Evolutionary conservation across 1,284 basidiomycete genomes (phyloP).

Genomic region (Ceratobasidium sp.): DNA sequence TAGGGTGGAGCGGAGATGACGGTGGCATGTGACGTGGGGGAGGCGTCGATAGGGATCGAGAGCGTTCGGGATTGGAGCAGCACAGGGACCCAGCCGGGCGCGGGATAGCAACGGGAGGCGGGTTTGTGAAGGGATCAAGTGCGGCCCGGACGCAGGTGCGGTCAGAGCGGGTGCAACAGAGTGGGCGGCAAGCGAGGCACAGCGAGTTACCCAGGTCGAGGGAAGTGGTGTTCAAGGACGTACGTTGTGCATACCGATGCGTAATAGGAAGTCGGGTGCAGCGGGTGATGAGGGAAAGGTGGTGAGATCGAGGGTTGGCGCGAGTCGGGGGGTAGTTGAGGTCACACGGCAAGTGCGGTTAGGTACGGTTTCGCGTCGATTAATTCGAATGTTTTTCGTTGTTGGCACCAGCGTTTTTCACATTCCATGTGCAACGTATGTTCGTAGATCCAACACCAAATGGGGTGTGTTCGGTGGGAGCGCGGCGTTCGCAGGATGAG

Average conservation of each 20-base stretch:
- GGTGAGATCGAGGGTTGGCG: slow-evolving; percentile 27
- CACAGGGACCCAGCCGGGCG: slow-evolving; percentile 3
- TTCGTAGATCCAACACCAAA: slow-evolving; percentile 14
- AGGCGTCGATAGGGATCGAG: background rate
- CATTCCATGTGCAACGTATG: background rate
- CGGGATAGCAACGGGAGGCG: background rate
- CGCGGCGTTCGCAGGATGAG: background rate
- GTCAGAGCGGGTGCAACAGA: background rate
- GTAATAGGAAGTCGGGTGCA: background rate
- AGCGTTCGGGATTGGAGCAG: background rate
- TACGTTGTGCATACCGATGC: background rate
- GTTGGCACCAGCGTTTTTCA: slow-evolving; percentile 5
- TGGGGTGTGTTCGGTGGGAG: background rate
- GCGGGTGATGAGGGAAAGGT: background rate
- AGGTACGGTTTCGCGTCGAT: slow-evolving; percentile 25
- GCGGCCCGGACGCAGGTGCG: slow-evolving; percentile 37
- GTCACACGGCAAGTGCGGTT: slow-evolving; percentile 40
- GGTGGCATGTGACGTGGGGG: slow-evolving; percentile 15
- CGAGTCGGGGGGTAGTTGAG: slow-evolving; percentile 38
- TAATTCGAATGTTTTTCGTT: slow-evolving; percentile 16
- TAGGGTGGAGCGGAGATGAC: slow-evolving; percentile 13
- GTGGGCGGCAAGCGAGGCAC: slow-evolving; percentile 8
- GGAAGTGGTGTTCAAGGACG: background rate
- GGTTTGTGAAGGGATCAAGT: slow-evolving; percentile 23
- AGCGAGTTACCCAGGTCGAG: background rate